Evolutionary conservation across 495 filamentous ascomycete genomes (phyloP), one percentile per base, ranked within the genome.

Genomic region (Tuber brumale): DNA sequence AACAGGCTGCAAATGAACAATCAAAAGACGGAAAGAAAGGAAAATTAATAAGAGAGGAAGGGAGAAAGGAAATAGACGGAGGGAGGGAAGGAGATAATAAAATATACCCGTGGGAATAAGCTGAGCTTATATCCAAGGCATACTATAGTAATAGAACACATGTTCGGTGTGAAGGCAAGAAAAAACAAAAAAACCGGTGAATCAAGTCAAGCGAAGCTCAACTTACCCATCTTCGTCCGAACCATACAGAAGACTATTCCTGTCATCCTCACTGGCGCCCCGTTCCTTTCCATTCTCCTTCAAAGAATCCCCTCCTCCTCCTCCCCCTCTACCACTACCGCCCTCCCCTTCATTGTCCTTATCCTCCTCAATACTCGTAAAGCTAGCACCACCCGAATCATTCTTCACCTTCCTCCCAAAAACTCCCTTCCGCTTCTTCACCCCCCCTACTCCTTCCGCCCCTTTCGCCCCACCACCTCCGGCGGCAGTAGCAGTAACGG

Each of bases 201-300:
- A 61, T 77, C 81, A 75, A 76, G 70, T 75, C 75, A 77, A 45
- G 74, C 72, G 78, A 76, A 75, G 39, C 69, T 75, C 61, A 27
- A 88, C 90, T 88, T 87, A 93, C 92, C 85, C 85, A 77, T 92
- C 92, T 31, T 86, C 84, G 70, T 93, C 92, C 12, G 90, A 91
- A 82, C 92, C 92, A 80, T 92, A 88, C 76, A 92, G 81, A 31
- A 92, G 84, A 79, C 89, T 90, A 80, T 85, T 88, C 23, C 82
- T 84, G 46, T 86, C 87, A 77, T 88, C 87, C 45, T 82, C 80
- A 57, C 78, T 82, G 66, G 75, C 73, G 57, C 57, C 57, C 27
- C 45, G 72, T 79, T 75, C 75, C 78, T 66, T 71, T 76, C 70
- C 66, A 70, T 41, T 74, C 78, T 19, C 72, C 69, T 66, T 66